A percentile compares a stretch with the other conserved stretches of the same genome.
Evolutionary conservation across 2,329 filamentous ascomycete species (phyloP).

Genomic region (Beauveria asiatica): DNA sequence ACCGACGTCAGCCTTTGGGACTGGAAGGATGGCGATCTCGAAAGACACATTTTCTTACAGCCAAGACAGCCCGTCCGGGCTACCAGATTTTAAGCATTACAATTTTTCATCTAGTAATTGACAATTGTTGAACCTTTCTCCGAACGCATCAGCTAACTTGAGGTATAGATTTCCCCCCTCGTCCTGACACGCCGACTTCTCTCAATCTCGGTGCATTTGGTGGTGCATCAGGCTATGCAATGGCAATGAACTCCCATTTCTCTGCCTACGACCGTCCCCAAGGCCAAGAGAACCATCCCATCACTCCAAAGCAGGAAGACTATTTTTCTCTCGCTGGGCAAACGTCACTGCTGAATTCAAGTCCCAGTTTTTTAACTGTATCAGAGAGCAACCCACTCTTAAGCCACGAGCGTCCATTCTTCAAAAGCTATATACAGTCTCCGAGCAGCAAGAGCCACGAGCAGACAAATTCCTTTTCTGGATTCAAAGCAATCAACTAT

Average conservation of each 20-base stretch:
- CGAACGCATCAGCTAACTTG: not conserved
- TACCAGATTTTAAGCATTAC: constrained; percentile 4
- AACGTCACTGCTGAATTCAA: constrained; percentile 8
- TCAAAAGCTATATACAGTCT: constrained; percentile 17
- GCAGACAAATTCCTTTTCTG: constrained; percentile 19
- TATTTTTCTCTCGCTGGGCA: constrained; percentile 5
- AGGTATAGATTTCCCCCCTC: not conserved
- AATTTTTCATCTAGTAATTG: not conserved
- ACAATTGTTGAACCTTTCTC: too few species aligned
- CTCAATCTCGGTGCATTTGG: constrained; percentile 1
- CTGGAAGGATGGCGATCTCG: not conserved
- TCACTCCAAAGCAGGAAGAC: constrained; percentile 6
- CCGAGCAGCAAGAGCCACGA: constrained; percentile 1
- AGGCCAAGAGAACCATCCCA: not conserved
- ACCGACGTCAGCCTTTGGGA: not conserved
- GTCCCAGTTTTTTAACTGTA: not conserved
- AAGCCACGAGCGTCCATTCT: constrained; percentile 13
- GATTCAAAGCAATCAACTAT: constrained; percentile 24
- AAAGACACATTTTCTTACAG: not conserved
- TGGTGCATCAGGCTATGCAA: constrained; percentile 2
- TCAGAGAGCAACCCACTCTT: constrained; percentile 9
- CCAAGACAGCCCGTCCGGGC: not conserved
- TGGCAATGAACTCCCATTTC: constrained; percentile 7
- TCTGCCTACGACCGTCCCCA: not conserved
- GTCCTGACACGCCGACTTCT: not conserved